phyloP scores from a whole-genome alignment of 2,329 filamentous ascomycete genomes.

The Exophiala sp. region DNA sequence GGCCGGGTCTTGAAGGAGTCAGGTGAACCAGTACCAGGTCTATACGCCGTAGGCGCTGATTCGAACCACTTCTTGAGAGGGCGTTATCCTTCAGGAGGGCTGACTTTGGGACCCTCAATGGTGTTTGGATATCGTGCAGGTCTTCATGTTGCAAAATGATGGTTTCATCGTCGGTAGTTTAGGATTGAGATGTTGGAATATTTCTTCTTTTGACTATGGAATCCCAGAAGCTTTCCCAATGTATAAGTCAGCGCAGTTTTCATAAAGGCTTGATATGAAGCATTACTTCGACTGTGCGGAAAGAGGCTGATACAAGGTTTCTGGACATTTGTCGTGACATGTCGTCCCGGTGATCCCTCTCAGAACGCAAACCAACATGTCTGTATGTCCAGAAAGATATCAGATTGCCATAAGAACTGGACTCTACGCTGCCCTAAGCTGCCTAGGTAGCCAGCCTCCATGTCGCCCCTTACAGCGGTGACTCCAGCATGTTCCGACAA shows the following conservation, averaged over 20 bases:
- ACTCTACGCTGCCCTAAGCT: too few species aligned
- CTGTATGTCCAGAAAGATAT: too few species aligned
- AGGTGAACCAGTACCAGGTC: constrained; percentile 29
- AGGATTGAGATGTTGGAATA: too few species aligned
- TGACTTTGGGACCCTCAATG: constrained; percentile 37
- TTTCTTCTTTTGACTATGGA: too few species aligned
- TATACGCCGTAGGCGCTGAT: constrained; percentile 38
- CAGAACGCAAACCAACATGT: too few species aligned
- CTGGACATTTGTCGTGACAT: too few species aligned
- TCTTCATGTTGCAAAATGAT: constrained; percentile 2
- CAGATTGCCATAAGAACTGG: too few species aligned
- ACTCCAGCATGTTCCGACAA: not conserved
- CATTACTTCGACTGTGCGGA: too few species aligned
- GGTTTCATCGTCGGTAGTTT: not conserved
- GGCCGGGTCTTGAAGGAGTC: constrained; percentile 30
- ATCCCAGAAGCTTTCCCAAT: not conserved
- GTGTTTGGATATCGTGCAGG: constrained; percentile 32
- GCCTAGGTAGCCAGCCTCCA: not conserved
- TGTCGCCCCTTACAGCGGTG: not conserved
- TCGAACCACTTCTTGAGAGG: constrained; percentile 37
- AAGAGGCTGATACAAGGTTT: too few species aligned
- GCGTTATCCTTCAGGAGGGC: constrained; percentile 36
- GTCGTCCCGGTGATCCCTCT: too few species aligned
- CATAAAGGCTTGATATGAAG: too few species aligned
- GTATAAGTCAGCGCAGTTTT: not conserved